Evolutionary conservation across 441 rosid genomes (phyloP).

Genomic region (Erodium chrysanthum): DNA sequence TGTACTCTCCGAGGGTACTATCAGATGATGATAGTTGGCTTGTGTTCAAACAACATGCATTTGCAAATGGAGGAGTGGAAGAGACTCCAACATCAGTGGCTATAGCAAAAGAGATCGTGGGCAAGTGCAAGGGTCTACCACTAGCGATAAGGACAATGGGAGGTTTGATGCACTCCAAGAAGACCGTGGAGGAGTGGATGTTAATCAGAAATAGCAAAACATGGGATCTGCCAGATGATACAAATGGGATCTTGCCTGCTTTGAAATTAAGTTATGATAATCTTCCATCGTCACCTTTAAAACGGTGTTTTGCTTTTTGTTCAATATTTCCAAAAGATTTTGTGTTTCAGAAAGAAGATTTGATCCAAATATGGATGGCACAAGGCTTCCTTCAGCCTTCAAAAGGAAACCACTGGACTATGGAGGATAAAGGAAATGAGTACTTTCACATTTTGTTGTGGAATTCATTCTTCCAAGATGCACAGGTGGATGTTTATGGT

Average conservation of each 20-base stretch:
- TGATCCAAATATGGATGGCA: slow-evolving; percentile 16
- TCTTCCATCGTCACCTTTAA: slow-evolving; percentile 4
- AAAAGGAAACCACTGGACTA: background rate
- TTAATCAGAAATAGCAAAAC: background rate
- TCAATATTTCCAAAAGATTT: slow-evolving; percentile 14
- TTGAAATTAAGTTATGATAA: slow-evolving; percentile 11
- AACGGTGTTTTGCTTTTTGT: slow-evolving; percentile 15
- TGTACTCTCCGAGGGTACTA: background rate
- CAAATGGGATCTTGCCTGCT: background rate
- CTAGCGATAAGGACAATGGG: slow-evolving; percentile 15
- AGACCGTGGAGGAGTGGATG: slow-evolving; percentile 8
- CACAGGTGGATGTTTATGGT: background rate
- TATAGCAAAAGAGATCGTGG: slow-evolving; percentile 13
- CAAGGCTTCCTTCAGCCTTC: slow-evolving; percentile 10
- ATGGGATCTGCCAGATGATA: background rate
- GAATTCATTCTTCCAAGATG: slow-evolving; percentile 11
- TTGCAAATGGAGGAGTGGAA: background rate
- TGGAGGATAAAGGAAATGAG: slow-evolving; percentile 9
- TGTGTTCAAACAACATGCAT: slow-evolving; percentile 5
- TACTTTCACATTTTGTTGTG: background rate
- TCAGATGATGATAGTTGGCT: slow-evolving; percentile 17
- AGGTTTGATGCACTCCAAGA: background rate
- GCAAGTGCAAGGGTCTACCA: slow-evolving; percentile 15
- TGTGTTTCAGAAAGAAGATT: background rate
- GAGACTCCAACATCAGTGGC: background rate